Percentiles rank a stretch among this genome's conserved stretches.
These are phyloP conservation scores for Septoria petroselini DNA, from an alignment of 2,329 filamentous ascomycete genomes.

Conservation along the genomic window DNA sequence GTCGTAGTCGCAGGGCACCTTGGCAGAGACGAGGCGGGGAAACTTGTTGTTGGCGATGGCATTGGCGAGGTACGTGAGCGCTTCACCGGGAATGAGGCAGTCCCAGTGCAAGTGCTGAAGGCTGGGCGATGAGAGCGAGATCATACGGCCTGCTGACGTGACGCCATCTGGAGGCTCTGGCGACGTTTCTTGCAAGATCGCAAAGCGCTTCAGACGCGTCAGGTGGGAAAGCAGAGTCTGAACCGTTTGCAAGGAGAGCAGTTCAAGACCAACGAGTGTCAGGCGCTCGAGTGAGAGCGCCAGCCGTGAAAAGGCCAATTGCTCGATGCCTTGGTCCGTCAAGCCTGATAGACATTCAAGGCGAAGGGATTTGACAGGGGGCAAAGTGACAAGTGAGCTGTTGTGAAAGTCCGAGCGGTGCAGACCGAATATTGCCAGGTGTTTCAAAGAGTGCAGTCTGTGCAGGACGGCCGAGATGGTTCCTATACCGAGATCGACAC, in stretches of 20 bases:
- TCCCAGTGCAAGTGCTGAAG: constrained; percentile 59
- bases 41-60: constrained; percentile 63
- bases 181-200: constrained; percentile 51
- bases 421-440: constrained; percentile 56
- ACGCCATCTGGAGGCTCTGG: constrained; percentile 46
- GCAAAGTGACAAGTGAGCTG: constrained; percentile 53
- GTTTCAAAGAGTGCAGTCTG: constrained; percentile 51
- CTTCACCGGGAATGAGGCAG: constrained; percentile 54
- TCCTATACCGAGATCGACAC: constrained; percentile 51
- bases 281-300: constrained; percentile 48
- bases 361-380: constrained; percentile 52
- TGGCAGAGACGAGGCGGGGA: constrained; percentile 58
- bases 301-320: constrained; percentile 48
- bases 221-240: constrained; percentile 52
- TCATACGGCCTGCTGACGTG: constrained; percentile 37
- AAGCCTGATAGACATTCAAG: constrained; percentile 56
- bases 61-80: constrained; percentile 62
- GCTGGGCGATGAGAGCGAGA: constrained; percentile 47
- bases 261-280: constrained; percentile 53
- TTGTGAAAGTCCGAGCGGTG: constrained; percentile 55
- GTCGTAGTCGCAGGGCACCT: constrained; percentile 66
- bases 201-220: constrained; percentile 48
- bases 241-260: constrained; percentile 52
- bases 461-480: constrained; percentile 54
- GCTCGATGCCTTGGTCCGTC: constrained; percentile 54